These are phyloP conservation scores for Leccinum fallax DNA, from an alignment of 1,284 basidiomycete genomes.

Conservation along the genomic window DNA sequence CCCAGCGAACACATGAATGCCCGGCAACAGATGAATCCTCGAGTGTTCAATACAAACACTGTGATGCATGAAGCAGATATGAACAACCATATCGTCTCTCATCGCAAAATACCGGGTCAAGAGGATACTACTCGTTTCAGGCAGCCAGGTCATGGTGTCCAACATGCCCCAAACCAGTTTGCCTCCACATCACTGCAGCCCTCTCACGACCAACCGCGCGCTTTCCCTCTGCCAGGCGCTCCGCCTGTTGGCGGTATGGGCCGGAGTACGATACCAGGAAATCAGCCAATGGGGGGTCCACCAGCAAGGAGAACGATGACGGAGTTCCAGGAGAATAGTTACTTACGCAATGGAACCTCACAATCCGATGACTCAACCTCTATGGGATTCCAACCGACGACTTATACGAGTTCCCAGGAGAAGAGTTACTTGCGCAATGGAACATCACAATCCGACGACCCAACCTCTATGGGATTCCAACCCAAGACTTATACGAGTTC, in stretches of 20 bases:
- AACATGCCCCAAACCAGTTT: slow-evolving; percentile 41
- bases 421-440: slow-evolving; percentile 11
- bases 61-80: slow-evolving; percentile 41
- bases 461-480: slow-evolving; percentile 8
- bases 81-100: slow-evolving; percentile 29
- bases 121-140: slow-evolving; percentile 43
- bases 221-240: slow-evolving; percentile 47
- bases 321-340: slow-evolving; percentile 23
- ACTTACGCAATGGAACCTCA: no score
- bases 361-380: no score
- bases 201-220: slow-evolving; percentile 45
- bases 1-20: slow-evolving; percentile 35
- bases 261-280: slow-evolving; percentile 27
- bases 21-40: slow-evolving; percentile 32
- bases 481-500: slow-evolving; percentile 23
- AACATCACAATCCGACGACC: slow-evolving; percentile 24
- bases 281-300: slow-evolving; percentile 16
- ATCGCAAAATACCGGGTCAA: slow-evolving; percentile 51
- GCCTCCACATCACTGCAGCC: slow-evolving; percentile 40
- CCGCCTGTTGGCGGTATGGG: slow-evolving; percentile 21
- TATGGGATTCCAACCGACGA: no score
- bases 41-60: slow-evolving; percentile 33
- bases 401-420: slow-evolving; percentile 3
- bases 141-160: slow-evolving; percentile 28
- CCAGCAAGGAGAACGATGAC: slow-evolving; percentile 14